Percentiles rank a stretch among this genome's conserved stretches.
Evolutionary conservation across 192 early-diverging fungal genomes (phyloP).

Genomic region (Coemansia sp.): DNA sequence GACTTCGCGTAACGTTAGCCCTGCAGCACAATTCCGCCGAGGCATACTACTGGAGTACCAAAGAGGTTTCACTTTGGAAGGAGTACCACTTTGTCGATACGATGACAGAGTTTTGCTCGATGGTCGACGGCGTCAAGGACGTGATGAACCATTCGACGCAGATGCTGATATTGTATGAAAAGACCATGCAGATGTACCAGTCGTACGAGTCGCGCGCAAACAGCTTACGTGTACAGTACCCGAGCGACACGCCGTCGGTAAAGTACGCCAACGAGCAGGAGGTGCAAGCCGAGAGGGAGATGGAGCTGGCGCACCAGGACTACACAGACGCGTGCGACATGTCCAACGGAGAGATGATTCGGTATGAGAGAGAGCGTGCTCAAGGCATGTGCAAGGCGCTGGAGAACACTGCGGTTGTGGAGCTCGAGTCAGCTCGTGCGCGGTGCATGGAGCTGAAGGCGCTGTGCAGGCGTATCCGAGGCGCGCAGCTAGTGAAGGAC

Average conservation of each 20-base stretch:
- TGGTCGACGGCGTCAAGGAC: constrained; percentile 37
- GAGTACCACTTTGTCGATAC: constrained; percentile 45
- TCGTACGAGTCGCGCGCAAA: constrained; percentile 27
- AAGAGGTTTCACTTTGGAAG: constrained; percentile 44
- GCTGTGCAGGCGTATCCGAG: constrained; percentile 33
- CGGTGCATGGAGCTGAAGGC: constrained; percentile 36
- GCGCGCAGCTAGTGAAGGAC: constrained; percentile 41
- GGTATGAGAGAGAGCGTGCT: constrained; percentile 40
- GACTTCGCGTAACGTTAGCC: constrained; percentile 32
- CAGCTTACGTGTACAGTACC: constrained; percentile 39
- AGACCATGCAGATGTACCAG: constrained; percentile 42
- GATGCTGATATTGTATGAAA: constrained; percentile 46
- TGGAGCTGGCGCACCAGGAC: constrained; percentile 46
- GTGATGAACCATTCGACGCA: constrained; percentile 48
- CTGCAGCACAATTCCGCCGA: constrained; percentile 42
- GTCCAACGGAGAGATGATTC: constrained; percentile 35
- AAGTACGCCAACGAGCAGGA: constrained; percentile 50
- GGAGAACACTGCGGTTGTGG: constrained; percentile 34
- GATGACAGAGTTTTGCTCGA: constrained; percentile 33
- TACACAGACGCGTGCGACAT: constrained; percentile 48
- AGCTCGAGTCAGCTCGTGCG: constrained; percentile 42
- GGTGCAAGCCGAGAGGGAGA: constrained; percentile 31
- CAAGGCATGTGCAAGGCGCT: constrained; percentile 38
- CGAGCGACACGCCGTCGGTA: constrained; percentile 47
- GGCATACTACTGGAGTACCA: constrained; percentile 41